These are phyloP conservation scores for Apiospora sp. DNA, from an alignment of 2,329 filamentous ascomycete genomes.

Conservation along the genomic window DNA sequence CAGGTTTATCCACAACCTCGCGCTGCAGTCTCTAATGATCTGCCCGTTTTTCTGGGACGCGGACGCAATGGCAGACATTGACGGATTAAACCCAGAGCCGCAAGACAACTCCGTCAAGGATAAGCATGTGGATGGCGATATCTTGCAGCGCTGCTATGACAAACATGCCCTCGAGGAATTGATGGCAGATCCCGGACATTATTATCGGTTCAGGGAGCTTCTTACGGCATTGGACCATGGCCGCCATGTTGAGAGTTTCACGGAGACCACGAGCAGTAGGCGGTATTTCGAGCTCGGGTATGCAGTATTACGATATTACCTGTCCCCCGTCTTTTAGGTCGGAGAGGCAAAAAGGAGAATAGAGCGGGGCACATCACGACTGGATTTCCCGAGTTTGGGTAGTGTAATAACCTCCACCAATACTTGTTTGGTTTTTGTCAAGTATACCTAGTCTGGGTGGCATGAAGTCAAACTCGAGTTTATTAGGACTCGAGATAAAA, in stretches of 20 bases:
- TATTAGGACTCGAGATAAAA: neutral
- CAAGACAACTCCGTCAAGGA: slow-evolving; percentile 49
- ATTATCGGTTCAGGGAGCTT: slow-evolving; percentile 55
- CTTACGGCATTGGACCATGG: slow-evolving; percentile 59
- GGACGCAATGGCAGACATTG: neutral
- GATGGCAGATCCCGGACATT: slow-evolving; percentile 43
- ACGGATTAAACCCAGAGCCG: slow-evolving; percentile 47
- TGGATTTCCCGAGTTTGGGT: neutral
- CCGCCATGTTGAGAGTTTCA: slow-evolving; percentile 46
- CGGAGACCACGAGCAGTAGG: slow-evolving; percentile 34
- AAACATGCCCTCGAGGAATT: slow-evolving; percentile 54
- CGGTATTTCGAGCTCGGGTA: slow-evolving; percentile 60
- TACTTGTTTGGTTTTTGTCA: neutral
- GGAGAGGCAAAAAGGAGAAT: neutral
- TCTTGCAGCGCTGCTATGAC: slow-evolving; percentile 63
- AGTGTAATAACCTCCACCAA: neutral
- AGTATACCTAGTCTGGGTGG: neutral
- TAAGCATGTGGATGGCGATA: slow-evolving; percentile 74
- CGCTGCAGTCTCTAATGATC: slow-evolving; percentile 54
- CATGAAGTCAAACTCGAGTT: neutral
- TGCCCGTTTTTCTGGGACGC: slow-evolving; percentile 54
- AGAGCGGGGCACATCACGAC: neutral
- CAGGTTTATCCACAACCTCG: slow-evolving; percentile 76
- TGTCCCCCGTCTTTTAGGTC: slow-evolving; percentile 57
- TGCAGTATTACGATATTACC: slow-evolving; percentile 60